Base-by-base conservation (phyloP, 2,329 filamentous ascomycete genomes). In the Claviceps digitariae region DNA sequence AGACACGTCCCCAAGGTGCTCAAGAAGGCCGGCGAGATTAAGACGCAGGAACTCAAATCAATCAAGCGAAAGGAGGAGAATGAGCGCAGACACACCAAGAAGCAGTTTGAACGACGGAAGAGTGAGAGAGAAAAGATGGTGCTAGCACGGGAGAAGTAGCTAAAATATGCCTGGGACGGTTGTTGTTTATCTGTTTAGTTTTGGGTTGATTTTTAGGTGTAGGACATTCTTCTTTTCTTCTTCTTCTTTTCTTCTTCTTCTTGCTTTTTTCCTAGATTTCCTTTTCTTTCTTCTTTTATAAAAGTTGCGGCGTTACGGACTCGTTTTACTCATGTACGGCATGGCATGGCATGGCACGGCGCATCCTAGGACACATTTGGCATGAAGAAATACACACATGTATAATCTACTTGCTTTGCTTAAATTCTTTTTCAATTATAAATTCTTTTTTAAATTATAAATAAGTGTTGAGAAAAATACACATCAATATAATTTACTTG, bases 11-110 rank as follows among this genome's bases (percentile, higher is more conserved):
- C 93, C 21, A 88, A 90, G 75, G 82, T 90, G 54, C 82, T 97
- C 59, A 96, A 95, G 83, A 97, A 96, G 80, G 91, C 91, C 4
- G 83, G 79, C 49, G 87, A 95, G 74, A 97, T 97, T 72, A 98
- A 98, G 81, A 73, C 74, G 54, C 89, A 94, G 65, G 93, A 97
- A 69, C 69, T 96, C 62, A 83, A 82, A 69, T 81, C 87, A 36
- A 86, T 96, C 67, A 95, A 95, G 81, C 78, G 88, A 62, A 83
- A 83, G 61, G 87, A 95, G 64, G 93, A 98, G 75, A 98, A 98
- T 66, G 87, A 95, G 70, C 79, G 93, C 59, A 89, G 87, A 68
- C 91, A 98, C 69, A 86, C 82, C 55, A 89, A 86, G 74, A 91
- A 93, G 74, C 84, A 88, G 61, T 81, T 85, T 61, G 75, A 84